A percentile compares a stretch with the other conserved stretches of the same genome.
These are phyloP conservation scores for Tylopilus orsonianus DNA, from an alignment of 1,284 basidiomycete species.

Conservation along the genomic window DNA sequence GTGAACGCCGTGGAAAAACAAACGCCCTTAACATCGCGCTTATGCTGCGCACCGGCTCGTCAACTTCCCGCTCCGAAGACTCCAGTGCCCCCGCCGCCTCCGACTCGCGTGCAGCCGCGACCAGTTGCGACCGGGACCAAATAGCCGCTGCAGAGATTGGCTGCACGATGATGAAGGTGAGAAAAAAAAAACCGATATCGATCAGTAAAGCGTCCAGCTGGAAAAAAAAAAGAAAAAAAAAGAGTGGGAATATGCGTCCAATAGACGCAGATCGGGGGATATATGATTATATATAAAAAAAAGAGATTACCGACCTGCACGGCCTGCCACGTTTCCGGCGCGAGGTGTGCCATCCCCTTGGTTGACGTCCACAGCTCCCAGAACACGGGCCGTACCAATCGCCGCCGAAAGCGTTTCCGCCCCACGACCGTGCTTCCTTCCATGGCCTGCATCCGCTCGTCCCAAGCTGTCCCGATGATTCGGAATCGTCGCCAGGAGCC, in stretches of 20 bases:
- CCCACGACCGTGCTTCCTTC: constrained; percentile 6
- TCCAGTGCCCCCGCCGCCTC: background rate
- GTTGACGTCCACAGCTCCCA: constrained; percentile 22
- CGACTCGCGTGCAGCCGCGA: constrained; percentile 28
- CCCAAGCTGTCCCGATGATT: constrained; percentile 21
- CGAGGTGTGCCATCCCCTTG: background rate
- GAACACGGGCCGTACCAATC: constrained; percentile 19
- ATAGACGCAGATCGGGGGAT: background rate
- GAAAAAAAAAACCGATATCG: too few species aligned
- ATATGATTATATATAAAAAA: too few species aligned
- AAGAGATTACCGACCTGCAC: constrained; percentile 24
- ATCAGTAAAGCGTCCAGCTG: too few species aligned
- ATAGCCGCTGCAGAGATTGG: constrained; percentile 22
- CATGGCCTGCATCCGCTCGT: constrained; percentile 21
- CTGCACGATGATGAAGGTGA: constrained; percentile 4
- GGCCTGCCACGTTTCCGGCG: constrained; percentile 12
- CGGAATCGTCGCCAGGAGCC: constrained; percentile 45
- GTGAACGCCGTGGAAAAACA: constrained; percentile 6
- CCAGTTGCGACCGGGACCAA: constrained; percentile 21
- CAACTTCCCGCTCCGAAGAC: background rate
- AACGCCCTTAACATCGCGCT: constrained; percentile 9
- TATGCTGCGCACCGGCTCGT: constrained; percentile 54
- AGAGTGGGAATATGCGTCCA: too few species aligned
- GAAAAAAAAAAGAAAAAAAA: background rate
- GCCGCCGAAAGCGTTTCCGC: constrained; percentile 21